Base-by-base conservation (phyloP, 1,139 yeast genomes). In the Tardiomyces depauwii region DNA sequence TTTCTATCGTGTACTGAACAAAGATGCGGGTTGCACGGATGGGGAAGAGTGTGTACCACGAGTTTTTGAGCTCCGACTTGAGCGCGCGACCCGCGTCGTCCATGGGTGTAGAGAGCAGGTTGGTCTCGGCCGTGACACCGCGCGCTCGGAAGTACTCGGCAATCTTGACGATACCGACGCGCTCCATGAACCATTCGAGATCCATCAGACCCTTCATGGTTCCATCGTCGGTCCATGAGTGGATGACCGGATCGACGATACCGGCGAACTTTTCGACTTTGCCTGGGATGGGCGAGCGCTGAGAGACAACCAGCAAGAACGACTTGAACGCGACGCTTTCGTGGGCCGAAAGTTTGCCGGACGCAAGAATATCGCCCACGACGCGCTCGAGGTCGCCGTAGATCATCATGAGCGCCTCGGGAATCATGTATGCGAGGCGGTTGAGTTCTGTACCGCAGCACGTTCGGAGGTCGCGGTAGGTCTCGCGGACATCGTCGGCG, bases 111-210 rank as follows among this genome's bases (percentile, higher is more conserved):
- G 78, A 76, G 45, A 89, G 64, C 47, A 93, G 66, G 61, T 89
- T 80, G 1, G 95, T 82, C 25, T 72, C 67, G 1, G 89, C 87
- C 1, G 85, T 75, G 27, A 89, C 91, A 7, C 86, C 87, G 54
- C 97, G 73, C 14, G 78, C 75, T 53, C 82, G 81, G 65, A 93
- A 89, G 60, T 93, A 93, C 47, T 84, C 83, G 0, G 96, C 95
- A 58, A 93, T 91, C 61, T 80, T 80, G 2, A 88, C 97, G 45
- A 93, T 86, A 2, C 98, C 98, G 47, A 93, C 75, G 56, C 97
- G 76, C 64, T 89, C 97, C 96, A 91, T 89, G 57, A 93, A 93
- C 96, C 97, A 89, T 53, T 87, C 95, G 45, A 93, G 71, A 58
- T 91, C 95, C 62, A 81, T 72, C 39, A 91, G 68, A 0, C 96